Base-by-base conservation (phyloP, 2,329 filamentous ascomycete species). In the Colletotrichum trifolii region DNA sequence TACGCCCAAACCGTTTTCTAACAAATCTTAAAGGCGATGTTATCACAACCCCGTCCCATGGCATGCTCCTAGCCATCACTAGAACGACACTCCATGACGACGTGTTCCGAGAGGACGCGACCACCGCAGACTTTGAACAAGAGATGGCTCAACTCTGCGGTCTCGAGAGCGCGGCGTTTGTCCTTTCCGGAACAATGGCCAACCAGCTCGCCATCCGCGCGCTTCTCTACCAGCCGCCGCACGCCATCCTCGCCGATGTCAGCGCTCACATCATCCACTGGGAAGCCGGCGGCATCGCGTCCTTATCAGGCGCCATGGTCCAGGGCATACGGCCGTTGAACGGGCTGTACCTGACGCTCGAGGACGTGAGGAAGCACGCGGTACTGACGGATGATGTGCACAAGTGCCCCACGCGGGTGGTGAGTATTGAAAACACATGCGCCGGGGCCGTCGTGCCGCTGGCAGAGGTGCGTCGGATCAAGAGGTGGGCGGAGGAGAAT, bases 111-210 rank as follows among this genome's bases (percentile, higher is more conserved):
- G 90, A 93, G 77, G 91, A 94, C 72, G 82, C 86, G 0, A 91
- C 89, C 1, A 94, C 92, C 9, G 86, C 83, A 60, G 79, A 82
- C 38, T 85, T 94, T 52, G 89, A 94, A 75, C 74, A 82, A 47
- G 87, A 89, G 73, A 81, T 94, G 47, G 89, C 91, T 15, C 74
- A 82, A 7, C 90, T 2, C 4, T 66, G 63, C 38, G 84, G 84
- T 66, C 90, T 93, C 71, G 86, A 91, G 71, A 85, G 85, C 42
- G 89, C 84, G 0, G 79, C 94, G 2, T 87, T 94, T 64, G 91
- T 94, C 47, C 83, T 93, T 69, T 91, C 89, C 0, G 92, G 92
- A 5, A 94, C 91, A 2, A 94, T 94, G 91, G 91, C 90, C 40
- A 94, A 94, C 77, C 91, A 94, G 73, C 82, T 95, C 45, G 87